Evolutionary conservation across 306 rosid species (phyloP).

Genomic region (Cicer pinnatifidum): DNA sequence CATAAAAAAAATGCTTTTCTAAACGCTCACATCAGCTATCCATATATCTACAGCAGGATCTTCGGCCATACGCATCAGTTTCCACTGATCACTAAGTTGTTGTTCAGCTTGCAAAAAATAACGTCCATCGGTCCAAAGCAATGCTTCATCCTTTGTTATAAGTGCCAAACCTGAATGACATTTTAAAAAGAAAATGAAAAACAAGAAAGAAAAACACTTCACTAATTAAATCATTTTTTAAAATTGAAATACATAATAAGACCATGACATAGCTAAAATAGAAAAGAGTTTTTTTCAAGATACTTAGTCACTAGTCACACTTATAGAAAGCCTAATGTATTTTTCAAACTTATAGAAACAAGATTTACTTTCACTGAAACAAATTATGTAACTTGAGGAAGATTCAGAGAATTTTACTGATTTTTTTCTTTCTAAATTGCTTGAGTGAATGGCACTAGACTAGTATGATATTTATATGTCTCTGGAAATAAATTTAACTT

Average conservation of each 20-base stretch:
- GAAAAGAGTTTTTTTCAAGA: background rate
- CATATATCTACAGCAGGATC: constrained; percentile 87
- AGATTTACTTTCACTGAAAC: constrained; percentile 3
- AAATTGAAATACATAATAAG: constrained; percentile 35
- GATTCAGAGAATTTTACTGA: background rate
- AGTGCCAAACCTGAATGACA: constrained; percentile 81
- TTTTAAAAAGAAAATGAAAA: constrained; percentile 2
- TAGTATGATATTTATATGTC: background rate
- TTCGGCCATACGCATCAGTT: constrained; percentile 95
- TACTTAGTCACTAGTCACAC: background rate
- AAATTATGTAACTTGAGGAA: background rate
- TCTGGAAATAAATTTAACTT: background rate
- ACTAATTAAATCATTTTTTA: background rate
- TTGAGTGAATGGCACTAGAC: background rate
- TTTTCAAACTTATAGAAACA: constrained; percentile 2
- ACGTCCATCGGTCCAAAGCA: constrained; percentile 96
- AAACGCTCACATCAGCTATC: constrained; percentile 81
- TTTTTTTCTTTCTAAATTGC: background rate
- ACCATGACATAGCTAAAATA: background rate
- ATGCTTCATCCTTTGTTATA: constrained; percentile 70
- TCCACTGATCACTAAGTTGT: constrained; percentile 84
- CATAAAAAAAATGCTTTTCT: background rate
- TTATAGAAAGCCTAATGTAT: background rate
- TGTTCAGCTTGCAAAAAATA: constrained; percentile 93
- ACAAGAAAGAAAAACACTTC: background rate